phyloP scores from a whole-genome alignment of 1,139 yeast species.

The Geotrichum aggregatum region DNA sequence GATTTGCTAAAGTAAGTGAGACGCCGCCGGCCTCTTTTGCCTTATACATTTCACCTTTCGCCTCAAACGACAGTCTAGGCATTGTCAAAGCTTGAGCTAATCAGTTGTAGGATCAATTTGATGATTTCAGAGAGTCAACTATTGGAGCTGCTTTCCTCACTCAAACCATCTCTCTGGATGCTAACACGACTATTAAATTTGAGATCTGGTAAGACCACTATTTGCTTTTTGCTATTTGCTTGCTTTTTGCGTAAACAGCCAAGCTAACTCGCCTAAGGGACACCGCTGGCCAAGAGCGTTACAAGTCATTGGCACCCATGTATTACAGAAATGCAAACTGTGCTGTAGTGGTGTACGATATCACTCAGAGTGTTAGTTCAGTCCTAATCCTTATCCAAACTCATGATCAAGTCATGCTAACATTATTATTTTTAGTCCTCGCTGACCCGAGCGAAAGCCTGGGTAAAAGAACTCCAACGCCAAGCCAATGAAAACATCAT shows the following conservation, averaged over 20 bases:
- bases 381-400: background rate
- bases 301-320: conserved; percentile 86
- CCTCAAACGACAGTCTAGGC: conserved; percentile 12
- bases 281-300: conserved; percentile 91
- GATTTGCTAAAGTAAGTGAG: conserved; percentile 66
- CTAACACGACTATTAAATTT: conserved; percentile 47
- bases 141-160: conserved; percentile 97
- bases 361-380: conserved; percentile 48
- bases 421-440: conserved; percentile 41
- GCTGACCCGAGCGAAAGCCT: conserved; percentile 81
- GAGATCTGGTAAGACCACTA: conserved; percentile 43
- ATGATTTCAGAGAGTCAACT: conserved; percentile 89
- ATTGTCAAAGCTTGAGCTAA: too few relatives aligned
- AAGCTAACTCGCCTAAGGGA: conserved; percentile 51
- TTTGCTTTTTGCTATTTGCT: background rate
- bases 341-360: conserved; percentile 78
- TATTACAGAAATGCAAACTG: conserved; percentile 86
- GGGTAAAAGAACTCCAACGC: conserved; percentile 92
- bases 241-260: background rate
- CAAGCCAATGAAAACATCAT: conserved; percentile 83
- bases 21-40: too few relatives aligned
- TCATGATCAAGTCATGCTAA: background rate
- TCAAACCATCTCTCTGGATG: conserved; percentile 69
- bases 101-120: conserved; percentile 65
- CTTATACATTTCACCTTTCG: background rate